A percentile compares a stretch with the other conserved stretches of the same genome.
phyloP scores from a whole-genome alignment of 345 rosid species.

The Moricandia moricandioides region DNA sequence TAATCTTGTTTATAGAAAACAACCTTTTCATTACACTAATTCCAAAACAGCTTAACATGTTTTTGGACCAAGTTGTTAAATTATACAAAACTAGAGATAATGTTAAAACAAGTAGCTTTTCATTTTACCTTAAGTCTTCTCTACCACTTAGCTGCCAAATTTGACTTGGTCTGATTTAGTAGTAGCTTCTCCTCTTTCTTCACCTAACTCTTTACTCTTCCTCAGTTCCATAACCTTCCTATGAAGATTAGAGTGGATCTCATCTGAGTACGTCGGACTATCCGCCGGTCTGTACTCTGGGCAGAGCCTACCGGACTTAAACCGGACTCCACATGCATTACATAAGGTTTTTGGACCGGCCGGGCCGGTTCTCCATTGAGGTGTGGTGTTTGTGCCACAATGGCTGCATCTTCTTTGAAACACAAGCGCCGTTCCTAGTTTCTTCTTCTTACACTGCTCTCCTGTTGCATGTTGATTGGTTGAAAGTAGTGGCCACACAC shows the following conservation, averaged over 20 bases:
- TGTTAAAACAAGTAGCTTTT: slow-evolving; percentile 29
- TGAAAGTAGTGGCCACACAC: slow-evolving; percentile 47
- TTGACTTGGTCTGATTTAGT: slow-evolving; percentile 34
- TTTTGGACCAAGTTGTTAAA: slow-evolving; percentile 29
- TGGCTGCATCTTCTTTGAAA: slow-evolving; percentile 78
- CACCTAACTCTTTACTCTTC: slow-evolving; percentile 41
- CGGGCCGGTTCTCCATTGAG: slow-evolving; percentile 99
- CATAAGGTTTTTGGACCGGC: slow-evolving; percentile 96
- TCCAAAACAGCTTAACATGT: slow-evolving; percentile 20
- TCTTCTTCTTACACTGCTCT: slow-evolving; percentile 32
- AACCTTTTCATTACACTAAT: slow-evolving; percentile 8
- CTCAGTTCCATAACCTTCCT: slow-evolving; percentile 93
- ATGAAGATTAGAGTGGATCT: slow-evolving; percentile 88
- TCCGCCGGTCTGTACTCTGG: slow-evolving; percentile 97
- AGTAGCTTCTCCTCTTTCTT: slow-evolving; percentile 30
- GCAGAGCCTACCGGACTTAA: slow-evolving; percentile 89
- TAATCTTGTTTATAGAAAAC: slow-evolving; percentile 7
- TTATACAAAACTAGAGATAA: slow-evolving; percentile 31
- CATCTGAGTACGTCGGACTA: slow-evolving; percentile 84
- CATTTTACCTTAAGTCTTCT: slow-evolving; percentile 30
- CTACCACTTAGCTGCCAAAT: slow-evolving; percentile 31
- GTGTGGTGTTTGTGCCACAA: slow-evolving; percentile 89
- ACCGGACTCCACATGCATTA: slow-evolving; percentile 96
- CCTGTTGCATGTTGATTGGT: slow-evolving; percentile 35
- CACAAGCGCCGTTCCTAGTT: slow-evolving; percentile 38